Base-by-base conservation (phyloP, 1,284 basidiomycete genomes). In the Melampsora medusae region DNA sequence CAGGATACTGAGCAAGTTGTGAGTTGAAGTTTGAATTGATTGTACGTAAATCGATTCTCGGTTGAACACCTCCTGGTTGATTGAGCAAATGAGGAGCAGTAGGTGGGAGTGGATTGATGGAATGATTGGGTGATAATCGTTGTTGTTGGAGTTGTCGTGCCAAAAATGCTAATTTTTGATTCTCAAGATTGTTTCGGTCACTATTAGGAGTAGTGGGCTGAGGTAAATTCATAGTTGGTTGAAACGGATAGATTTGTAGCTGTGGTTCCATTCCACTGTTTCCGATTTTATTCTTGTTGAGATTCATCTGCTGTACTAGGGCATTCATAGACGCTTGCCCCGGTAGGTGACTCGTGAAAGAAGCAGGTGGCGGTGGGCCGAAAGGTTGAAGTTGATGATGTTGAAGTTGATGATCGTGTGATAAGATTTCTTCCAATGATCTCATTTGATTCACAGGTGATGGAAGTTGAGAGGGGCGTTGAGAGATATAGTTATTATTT, bases 141-240 rank as follows among this genome's bases (percentile, higher is more conserved):
- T 74, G 71, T 22, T 74, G 71, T 66, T 74, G 71, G 31, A 74
- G 71, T 62, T 74, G 71, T 35, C 64, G 62, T 19, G 71, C 56
- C 31, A 74, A 31, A 33, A 74, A 74, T 14, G 64, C 65, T 46
- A 74, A 49, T 31, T 74, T 74, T 38, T 74, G 71, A 28, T 67
- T 74, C 16, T 74, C 71, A 42, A 42, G 38, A 17, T n/a, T 35
- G 59, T 60, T 61, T 10, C 69, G 69, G 50, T 70, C 69, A 14
- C 65, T 46, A 42, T 46, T 61, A 28, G 42, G 61, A 46, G 38
- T 72, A 38, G 46, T 72, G 70, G 33, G 59, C 10, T 33, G 69
- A 48, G 50, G 62, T 62, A 60, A 33, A 61, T 16, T 48, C 22
- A 33, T 65, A 42, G 33, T 53, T 49, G 49, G 38, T 74, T 42